These are phyloP conservation scores for Ascochyta lentis DNA, from an alignment of 2,329 filamentous ascomycete species.

Conservation along the genomic window DNA sequence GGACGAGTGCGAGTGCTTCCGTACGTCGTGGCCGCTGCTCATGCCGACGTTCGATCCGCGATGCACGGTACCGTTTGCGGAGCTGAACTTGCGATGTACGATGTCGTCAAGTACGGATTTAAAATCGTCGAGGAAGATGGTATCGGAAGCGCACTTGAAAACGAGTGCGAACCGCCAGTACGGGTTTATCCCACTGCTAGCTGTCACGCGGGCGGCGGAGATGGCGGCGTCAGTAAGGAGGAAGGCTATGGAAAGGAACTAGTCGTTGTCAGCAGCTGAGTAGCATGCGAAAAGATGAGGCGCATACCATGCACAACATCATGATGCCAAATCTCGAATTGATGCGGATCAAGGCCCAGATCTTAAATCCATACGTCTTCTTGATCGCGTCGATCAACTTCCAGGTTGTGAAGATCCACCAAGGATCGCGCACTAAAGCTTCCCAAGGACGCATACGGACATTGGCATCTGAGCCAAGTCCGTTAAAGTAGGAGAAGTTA, in stretches of 20 bases:
- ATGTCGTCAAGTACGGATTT: constrained; percentile 46
- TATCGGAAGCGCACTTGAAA: constrained; percentile 47
- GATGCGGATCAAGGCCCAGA: constrained; percentile 34
- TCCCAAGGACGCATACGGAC: constrained; percentile 41
- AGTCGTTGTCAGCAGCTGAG: background rate
- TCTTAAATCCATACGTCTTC: constrained; percentile 41
- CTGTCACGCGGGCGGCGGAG: constrained; percentile 36
- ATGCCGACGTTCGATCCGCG: constrained; percentile 19
- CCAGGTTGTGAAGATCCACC: constrained; percentile 49
- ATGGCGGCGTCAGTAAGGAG: constrained; percentile 40
- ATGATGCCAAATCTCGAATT: constrained; percentile 44
- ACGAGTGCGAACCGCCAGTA: constrained; percentile 47
- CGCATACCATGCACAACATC: constrained; percentile 41
- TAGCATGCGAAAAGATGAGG: too few relatives aligned
- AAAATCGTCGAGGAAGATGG: constrained; percentile 48
- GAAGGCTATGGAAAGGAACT: constrained; percentile 38
- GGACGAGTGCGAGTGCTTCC: constrained; percentile 24
- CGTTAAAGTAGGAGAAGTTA: constrained; percentile 47
- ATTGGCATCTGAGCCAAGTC: constrained; percentile 39
- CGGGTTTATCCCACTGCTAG: constrained; percentile 42
- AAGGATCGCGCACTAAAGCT: constrained; percentile 42
- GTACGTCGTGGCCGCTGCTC: constrained; percentile 9
- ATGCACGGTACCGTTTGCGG: constrained; percentile 21
- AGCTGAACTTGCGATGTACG: constrained; percentile 34
- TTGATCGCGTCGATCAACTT: constrained; percentile 41